Conservation (phyloP, 2,329 filamentous ascomycete species). For the Lasiodiplodia sp. region DNA sequence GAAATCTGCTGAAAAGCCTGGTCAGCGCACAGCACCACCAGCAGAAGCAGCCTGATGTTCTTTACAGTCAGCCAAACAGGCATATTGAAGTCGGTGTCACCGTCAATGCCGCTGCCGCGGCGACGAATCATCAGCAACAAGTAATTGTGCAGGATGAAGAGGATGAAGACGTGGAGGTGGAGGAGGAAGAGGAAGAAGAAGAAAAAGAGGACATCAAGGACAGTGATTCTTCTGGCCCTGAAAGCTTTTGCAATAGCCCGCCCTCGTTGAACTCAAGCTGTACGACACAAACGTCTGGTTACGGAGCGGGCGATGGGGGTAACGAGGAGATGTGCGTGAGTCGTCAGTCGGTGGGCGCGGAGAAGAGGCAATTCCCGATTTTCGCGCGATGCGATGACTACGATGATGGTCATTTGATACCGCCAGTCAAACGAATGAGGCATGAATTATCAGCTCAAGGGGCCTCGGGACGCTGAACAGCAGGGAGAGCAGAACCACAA, state of each 20-base stretch:
- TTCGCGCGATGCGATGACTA: too few species aligned
- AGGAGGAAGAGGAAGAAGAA: neutral
- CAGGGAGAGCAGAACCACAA: too few species aligned
- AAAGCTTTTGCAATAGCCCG: neutral
- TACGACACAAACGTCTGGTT: neutral
- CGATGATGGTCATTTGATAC: too few species aligned
- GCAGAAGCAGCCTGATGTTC: neutral
- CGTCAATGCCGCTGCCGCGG: neutral
- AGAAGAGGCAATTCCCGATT: neutral
- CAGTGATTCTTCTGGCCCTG: neutral
- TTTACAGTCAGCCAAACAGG: neutral
- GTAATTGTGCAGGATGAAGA: neutral
- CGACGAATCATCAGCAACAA: neutral
- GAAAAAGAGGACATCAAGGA: neutral
- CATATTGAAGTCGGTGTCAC: neutral
- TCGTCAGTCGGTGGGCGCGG: neutral
- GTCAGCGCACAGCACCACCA: too few species aligned
- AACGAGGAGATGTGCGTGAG: neutral
- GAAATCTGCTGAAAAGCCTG: neutral
- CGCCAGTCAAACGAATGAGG: too few species aligned
- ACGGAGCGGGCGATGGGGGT: neutral
- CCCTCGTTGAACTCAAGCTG: neutral
- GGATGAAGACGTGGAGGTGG: too few species aligned
- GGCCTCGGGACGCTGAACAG: too few species aligned
- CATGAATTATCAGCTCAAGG: too few species aligned